Evolutionary conservation across 345 rosid species (phyloP), one percentile per base, ranked within the genome.

Genomic region (Stellera chamaejasme): DNA sequence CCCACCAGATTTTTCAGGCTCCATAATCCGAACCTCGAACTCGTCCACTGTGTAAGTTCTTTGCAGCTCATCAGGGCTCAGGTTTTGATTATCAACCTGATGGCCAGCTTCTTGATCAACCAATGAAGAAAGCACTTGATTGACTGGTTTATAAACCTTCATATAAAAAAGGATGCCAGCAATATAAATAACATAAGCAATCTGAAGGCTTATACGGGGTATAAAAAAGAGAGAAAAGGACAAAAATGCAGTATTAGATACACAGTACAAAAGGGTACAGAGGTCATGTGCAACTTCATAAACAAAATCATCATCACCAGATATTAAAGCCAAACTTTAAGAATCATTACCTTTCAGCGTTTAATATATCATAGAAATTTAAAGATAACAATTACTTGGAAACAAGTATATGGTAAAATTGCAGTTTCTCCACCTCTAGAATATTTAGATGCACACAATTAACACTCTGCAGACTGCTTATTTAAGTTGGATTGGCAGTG

Each of bases 31-130:
- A 62, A 93, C 82, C 81, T 93, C 91, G 70, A 81, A 89, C 72
- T 93, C 99, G 52, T 93, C 97, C 43, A 89, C 71, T 43, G 71
- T 73, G 72, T 89, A 93, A 54, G 94, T 81, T 61, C 73, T 81
- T 46, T 80, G 87, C 60, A 84, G 68, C 41, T 89, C 99, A 62
- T 81, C 96, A 54, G 91, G 65, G 70, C 79, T 80, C 65, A 87
- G 66, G 71, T 78, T 89, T 55, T 80, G 89, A 74, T 64, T 84
- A 67, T 89, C 99, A 66, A 81, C 70, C 77, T 86, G 94, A 81
- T 87, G 96, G 69, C 94, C 88, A 70, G 65, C 84, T 75, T 93
- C 99, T 76, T 84, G 97, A 75, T 93, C 97, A 78, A 89, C 81
- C 69, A 93, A 79, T 5, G 90, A 81, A 25, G 97, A 89, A 71